Percentiles rank a stretch among this genome's conserved stretches.
Conservation (phyloP, 441 rosid genomes). For the Capsella rubella region DNA sequence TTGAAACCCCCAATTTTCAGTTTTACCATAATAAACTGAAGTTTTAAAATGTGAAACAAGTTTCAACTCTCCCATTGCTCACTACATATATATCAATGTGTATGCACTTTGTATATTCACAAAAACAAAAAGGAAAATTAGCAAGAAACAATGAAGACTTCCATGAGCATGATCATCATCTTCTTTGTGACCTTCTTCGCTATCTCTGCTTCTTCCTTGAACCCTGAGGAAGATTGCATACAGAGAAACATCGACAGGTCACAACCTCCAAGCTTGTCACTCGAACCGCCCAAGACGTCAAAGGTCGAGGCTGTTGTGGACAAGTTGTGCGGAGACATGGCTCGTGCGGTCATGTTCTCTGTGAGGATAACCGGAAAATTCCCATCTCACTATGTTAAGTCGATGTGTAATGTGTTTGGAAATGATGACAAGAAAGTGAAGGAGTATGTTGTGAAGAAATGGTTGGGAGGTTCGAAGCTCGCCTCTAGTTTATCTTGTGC, state of each 20-base stretch:
- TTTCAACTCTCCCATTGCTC: not conserved
- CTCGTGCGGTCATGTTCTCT: conserved; percentile 28
- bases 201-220: conserved; percentile 7
- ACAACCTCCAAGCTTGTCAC: conserved; percentile 12
- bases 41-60: conserved; percentile 10
- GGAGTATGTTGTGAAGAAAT: conserved; percentile 19
- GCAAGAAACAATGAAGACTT: conserved; percentile 12
- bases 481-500: conserved; percentile 25
- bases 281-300: not conserved
- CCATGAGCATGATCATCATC: conserved; percentile 11
- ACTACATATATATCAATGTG: not conserved
- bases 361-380: conserved; percentile 20
- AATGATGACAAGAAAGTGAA: conserved; percentile 36
- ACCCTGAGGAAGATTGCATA: conserved; percentile 32
- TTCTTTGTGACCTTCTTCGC: conserved; percentile 9
- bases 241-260: conserved; percentile 19
- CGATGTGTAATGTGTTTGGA: conserved; percentile 33
- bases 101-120: not conserved
- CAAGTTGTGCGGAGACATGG: conserved; percentile 20
- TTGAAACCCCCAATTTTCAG: not conserved
- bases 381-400: conserved; percentile 32
- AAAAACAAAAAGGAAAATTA: conserved; percentile 10
- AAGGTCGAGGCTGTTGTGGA: not conserved
- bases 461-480: conserved; percentile 23
- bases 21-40: conserved; percentile 1